phyloP scores from a whole-genome alignment of 2,329 filamentous ascomycete species.

The Myrmaecium sp. region DNA sequence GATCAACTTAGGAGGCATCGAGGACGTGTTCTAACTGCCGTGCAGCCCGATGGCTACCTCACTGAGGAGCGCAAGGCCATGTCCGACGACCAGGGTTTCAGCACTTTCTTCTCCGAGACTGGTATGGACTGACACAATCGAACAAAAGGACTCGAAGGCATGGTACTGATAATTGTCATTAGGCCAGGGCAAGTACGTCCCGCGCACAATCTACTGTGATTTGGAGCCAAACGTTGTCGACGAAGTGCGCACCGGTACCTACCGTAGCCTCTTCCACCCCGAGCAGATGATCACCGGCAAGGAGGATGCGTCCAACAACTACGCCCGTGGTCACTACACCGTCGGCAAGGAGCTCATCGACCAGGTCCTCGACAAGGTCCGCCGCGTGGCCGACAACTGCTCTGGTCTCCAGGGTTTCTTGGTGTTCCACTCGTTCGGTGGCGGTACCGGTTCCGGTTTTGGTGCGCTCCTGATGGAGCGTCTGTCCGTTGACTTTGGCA shows the following conservation, averaged over 20 bases:
- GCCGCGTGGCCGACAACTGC: constrained; percentile 57
- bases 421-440: constrained; percentile 60
- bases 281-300: constrained; percentile 58
- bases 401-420: constrained; percentile 56
- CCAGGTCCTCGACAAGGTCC: constrained; percentile 51
- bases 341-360: constrained; percentile 64
- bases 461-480: constrained; percentile 56
- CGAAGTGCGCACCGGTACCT: constrained; percentile 52
- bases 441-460: constrained; percentile 57
- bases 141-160: too few species aligned
- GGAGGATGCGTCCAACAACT: constrained; percentile 65
- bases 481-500: constrained; percentile 56
- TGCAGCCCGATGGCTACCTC: constrained; percentile 91
- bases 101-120: constrained; percentile 64
- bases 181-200: constrained; percentile 47
- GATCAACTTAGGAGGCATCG: constrained; percentile 7
- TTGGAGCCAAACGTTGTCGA: constrained; percentile 56
- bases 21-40: constrained; percentile 9
- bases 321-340: constrained; percentile 60
- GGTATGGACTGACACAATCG: too few species aligned
- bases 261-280: constrained; percentile 55
- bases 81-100: constrained; percentile 91
- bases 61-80: constrained; percentile 86
- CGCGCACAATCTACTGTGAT: constrained; percentile 56
- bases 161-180: constrained; percentile 1